Evolutionary conservation across 352 stramenopile species (phyloP).

Genomic region (Globisporangium recalcitrans): DNA sequence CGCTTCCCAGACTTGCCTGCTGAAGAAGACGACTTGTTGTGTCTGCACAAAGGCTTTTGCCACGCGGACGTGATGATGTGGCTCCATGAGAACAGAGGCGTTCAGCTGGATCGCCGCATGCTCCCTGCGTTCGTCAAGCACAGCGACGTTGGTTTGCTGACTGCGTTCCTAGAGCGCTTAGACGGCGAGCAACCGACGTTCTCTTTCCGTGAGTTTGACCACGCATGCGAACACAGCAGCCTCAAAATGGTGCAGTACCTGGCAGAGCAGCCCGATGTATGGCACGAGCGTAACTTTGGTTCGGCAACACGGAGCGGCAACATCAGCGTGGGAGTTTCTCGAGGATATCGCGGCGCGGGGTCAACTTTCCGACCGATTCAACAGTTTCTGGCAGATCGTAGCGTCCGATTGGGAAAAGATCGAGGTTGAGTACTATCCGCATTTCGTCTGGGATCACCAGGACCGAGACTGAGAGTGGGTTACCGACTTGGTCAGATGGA

Average conservation of each 20-base stretch:
- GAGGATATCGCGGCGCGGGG: background rate
- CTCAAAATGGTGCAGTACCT: background rate
- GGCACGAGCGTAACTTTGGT: background rate
- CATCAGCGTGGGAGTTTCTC: background rate
- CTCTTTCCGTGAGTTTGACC: background rate
- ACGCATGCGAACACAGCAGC: background rate
- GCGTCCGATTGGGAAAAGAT: background rate
- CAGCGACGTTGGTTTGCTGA: background rate
- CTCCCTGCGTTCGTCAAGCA: background rate
- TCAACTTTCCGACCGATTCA: background rate
- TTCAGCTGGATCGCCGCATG: background rate
- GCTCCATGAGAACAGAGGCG: slow-evolving; percentile 1
- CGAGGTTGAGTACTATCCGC: background rate
- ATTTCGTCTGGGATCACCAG: background rate
- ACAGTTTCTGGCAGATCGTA: background rate
- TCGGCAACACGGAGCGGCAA: background rate
- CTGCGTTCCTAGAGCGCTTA: background rate
- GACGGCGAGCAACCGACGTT: background rate
- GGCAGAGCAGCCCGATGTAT: background rate
- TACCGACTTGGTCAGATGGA: background rate
- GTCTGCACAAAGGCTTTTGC: background rate
- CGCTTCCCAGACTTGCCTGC: background rate
- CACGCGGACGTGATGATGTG: background rate
- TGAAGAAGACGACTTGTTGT: background rate
- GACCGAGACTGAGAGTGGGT: background rate